A percentile compares a stretch with the other conserved stretches of the same genome.
Conservation (phyloP, 306 rosid species). For the Malus sylvestris region DNA sequence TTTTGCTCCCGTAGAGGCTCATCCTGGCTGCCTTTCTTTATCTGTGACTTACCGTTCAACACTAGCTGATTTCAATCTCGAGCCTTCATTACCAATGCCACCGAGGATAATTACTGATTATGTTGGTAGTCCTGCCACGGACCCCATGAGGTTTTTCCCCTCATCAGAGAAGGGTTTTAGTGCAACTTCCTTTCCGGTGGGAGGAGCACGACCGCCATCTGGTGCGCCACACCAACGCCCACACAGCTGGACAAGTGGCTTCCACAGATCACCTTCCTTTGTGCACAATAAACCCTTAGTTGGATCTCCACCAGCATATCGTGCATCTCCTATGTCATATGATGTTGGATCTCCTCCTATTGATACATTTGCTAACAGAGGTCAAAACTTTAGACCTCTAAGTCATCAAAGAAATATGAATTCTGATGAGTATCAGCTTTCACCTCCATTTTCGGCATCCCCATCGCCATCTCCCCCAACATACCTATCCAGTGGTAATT, state of each 20-base stretch:
- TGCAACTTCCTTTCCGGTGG: slow-evolving; percentile 48
- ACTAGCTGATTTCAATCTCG: slow-evolving; percentile 58
- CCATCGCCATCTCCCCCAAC: slow-evolving; percentile 54
- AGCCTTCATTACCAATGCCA: slow-evolving; percentile 50
- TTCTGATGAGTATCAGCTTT: slow-evolving; percentile 69
- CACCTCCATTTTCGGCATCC: slow-evolving; percentile 84
- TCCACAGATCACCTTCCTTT: slow-evolving; percentile 49
- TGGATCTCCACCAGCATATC: slow-evolving; percentile 63
- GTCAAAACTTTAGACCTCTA: slow-evolving; percentile 32
- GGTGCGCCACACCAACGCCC: slow-evolving; percentile 47
- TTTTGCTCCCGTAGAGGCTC: slow-evolving; percentile 66
- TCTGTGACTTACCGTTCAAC: slow-evolving; percentile 54
- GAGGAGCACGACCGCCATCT: slow-evolving; percentile 43
- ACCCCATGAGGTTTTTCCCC: slow-evolving; percentile 63
- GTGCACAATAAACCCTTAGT: slow-evolving; percentile 35
- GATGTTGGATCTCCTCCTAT: slow-evolving; percentile 55
- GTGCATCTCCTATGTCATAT: slow-evolving; percentile 40
- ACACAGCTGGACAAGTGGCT: slow-evolving; percentile 73
- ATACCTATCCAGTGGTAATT: slow-evolving; percentile 32
- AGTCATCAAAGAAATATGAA: slow-evolving; percentile 34
- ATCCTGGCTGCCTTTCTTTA: slow-evolving; percentile 61
- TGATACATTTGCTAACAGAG: slow-evolving; percentile 37
- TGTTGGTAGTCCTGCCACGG: slow-evolving; percentile 79
- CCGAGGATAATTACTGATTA: slow-evolving; percentile 68
- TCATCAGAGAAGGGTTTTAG: slow-evolving; percentile 43